Conservation (phyloP, 2,329 filamentous ascomycete species). For the Herpomyces periplanetae region DNA sequence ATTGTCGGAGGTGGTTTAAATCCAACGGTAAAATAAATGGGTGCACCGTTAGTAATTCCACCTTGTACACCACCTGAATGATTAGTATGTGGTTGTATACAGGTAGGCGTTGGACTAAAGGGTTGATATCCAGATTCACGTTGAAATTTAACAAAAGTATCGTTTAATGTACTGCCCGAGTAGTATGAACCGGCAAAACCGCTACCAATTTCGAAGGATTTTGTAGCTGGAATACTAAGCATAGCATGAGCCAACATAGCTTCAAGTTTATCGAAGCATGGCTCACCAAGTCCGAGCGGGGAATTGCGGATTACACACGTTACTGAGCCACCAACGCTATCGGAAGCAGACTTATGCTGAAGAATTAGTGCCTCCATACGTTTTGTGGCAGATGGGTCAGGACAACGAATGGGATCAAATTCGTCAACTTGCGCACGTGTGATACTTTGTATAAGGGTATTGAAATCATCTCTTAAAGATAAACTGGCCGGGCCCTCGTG, state of each 20-base stretch:
- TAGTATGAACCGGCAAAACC: slow-evolving; percentile 62
- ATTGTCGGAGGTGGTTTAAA: slow-evolving; percentile 97
- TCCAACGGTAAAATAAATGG: slow-evolving; percentile 68
- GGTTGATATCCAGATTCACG: no score
- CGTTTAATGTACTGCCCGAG: slow-evolving; percentile 63
- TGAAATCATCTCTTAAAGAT: slow-evolving; percentile 37
- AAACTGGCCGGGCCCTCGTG: slow-evolving; percentile 22
- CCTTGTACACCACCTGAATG: slow-evolving; percentile 83
- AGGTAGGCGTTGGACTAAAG: slow-evolving; percentile 8
- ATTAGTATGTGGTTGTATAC: slow-evolving; percentile 23
- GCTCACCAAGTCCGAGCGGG: slow-evolving; percentile 58
- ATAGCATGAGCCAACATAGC: slow-evolving; percentile 68
- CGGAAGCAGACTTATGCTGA: slow-evolving; percentile 30
- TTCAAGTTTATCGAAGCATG: slow-evolving; percentile 79
- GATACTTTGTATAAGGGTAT: slow-evolving; percentile 28
- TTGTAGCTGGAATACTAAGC: slow-evolving; percentile 72
- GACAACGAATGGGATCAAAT: slow-evolving; percentile 57
- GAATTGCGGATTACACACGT: slow-evolving; percentile 67
- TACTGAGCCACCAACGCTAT: slow-evolving; percentile 77
- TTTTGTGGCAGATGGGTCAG: slow-evolving; percentile 19
- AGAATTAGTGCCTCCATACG: slow-evolving; percentile 46
- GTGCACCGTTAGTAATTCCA: slow-evolving; percentile 67
- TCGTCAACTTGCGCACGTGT: slow-evolving; percentile 37
- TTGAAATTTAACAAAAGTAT: slow-evolving; percentile 49
- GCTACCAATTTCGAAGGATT: slow-evolving; percentile 78